These are phyloP conservation scores for Boletellus sp. DNA, from an alignment of 768 basidiomycete genomes.

Conservation along the genomic window DNA sequence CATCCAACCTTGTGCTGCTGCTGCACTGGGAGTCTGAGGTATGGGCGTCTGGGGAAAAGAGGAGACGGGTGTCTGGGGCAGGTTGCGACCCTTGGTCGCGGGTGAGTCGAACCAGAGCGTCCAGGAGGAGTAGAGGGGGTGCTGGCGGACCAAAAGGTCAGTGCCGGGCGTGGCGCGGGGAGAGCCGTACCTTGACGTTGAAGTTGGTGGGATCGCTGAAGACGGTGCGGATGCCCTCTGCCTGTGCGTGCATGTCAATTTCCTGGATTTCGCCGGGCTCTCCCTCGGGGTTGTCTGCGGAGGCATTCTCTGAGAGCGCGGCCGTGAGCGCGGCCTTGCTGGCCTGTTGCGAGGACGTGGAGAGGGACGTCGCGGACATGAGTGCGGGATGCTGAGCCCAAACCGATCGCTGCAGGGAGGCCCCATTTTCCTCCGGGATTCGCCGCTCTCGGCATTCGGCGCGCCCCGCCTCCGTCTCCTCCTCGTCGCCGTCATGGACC, in stretches of 20 bases:
- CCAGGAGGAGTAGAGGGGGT: conserved; percentile 92
- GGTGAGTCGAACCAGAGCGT: conserved; percentile 99
- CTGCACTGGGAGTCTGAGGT: conserved; percentile 66
- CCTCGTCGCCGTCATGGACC: conserved; percentile 47
- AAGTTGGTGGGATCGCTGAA: conserved; percentile 92
- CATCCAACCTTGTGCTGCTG: conserved; percentile 92
- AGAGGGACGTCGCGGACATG: conserved; percentile 45
- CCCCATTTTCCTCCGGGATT: conserved; percentile 18
- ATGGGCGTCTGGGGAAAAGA: conserved; percentile 74
- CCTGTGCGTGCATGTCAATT: conserved; percentile 78
- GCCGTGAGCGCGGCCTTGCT: conserved; percentile 75
- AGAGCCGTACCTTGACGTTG: conserved; percentile 80
- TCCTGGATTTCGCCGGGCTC: conserved; percentile 89
- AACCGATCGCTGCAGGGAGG: conserved; percentile 5
- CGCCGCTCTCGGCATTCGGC: conserved; percentile 17
- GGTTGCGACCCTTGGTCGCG: conserved; percentile 82
- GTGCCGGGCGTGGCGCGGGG: background rate
- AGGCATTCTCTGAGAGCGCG: conserved; percentile 57
- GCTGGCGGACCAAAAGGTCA: conserved; percentile 43
- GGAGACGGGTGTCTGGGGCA: conserved; percentile 78
- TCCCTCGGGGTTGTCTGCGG: conserved; percentile 37
- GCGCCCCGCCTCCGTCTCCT: background rate
- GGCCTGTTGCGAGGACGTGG: conserved; percentile 68
- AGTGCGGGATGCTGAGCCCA: conserved; percentile 16
- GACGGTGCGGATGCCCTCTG: conserved; percentile 83